Percentiles rank a stretch among this genome's conserved stretches.
Evolutionary conservation across 768 basidiomycete species (phyloP).

Genomic region (Pleurotus tuoliensis): DNA sequence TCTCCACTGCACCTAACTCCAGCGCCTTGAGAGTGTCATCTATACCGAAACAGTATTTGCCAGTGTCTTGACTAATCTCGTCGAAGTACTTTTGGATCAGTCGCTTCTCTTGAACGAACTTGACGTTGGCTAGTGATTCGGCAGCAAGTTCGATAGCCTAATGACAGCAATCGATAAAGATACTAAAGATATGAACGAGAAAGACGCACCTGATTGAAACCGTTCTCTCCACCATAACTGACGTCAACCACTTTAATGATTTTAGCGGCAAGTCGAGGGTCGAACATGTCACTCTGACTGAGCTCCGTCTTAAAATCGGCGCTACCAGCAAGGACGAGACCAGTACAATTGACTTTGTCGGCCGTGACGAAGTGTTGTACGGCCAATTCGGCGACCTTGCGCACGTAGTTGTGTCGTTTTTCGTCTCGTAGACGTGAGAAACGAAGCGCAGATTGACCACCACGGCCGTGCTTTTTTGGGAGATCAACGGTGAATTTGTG

Average conservation of each 20-base stretch:
- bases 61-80: constrained; percentile 97
- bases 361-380: constrained; percentile 97
- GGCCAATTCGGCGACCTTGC: constrained; percentile 95
- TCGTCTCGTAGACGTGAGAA: constrained; percentile 99
- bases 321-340: constrained; percentile 92
- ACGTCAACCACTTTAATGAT: constrained; percentile 98
- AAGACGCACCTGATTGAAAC: constrained; percentile 91
- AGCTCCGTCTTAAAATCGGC: constrained; percentile 99
- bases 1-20: constrained; percentile 95
- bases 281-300: constrained; percentile 95
- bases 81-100: constrained; percentile 99
- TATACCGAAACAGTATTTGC: constrained; percentile 95
- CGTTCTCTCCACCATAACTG: constrained; percentile 97
- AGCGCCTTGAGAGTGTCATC: constrained; percentile 95
- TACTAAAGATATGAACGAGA: neutral
- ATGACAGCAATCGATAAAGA: constrained; percentile 7
- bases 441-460: constrained; percentile 99
- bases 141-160: constrained; percentile 96
- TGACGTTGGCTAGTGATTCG: constrained; percentile 95
- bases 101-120: constrained; percentile 98
- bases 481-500: constrained; percentile 99
- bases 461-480: constrained; percentile 99
- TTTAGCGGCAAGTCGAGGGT: constrained; percentile 81
- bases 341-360: constrained; percentile 98
- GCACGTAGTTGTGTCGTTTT: constrained; percentile 99